Conservation (phyloP, 116 monocot species). For the Thalassia testudinum region DNA sequence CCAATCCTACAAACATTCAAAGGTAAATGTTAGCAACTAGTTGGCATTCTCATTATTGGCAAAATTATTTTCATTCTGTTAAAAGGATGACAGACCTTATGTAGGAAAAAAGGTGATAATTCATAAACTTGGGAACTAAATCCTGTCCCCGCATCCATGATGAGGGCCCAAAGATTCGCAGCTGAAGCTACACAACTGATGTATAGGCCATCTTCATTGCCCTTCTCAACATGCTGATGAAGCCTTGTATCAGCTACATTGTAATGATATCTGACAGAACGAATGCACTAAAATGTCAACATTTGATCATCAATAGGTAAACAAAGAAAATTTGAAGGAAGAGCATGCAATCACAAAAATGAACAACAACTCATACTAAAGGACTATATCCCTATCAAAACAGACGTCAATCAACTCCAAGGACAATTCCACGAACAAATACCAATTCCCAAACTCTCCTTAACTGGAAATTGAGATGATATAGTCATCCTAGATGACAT, state of each 20-base stretch:
- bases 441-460: too few species aligned
- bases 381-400: too few species aligned
- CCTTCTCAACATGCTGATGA: constrained; percentile 83
- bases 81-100: constrained; percentile 40
- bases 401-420: too few species aligned
- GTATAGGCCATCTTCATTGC: constrained; percentile 81
- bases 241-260: constrained; percentile 83
- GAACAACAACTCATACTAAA: too few species aligned
- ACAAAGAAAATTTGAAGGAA: too few species aligned
- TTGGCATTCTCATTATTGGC: not conserved
- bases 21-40: not conserved
- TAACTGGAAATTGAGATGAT: too few species aligned
- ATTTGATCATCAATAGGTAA: too few species aligned
- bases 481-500: too few species aligned
- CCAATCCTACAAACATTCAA: constrained; percentile 35
- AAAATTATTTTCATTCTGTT: not conserved
- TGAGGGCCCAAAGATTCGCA: constrained; percentile 89
- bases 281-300: too few species aligned
- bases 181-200: constrained; percentile 88
- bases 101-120: constrained; percentile 77
- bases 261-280: constrained; percentile 62
- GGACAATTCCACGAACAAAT: too few species aligned
- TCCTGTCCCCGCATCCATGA: constrained; percentile 19
- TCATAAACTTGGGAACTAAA: constrained; percentile 88
- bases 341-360: too few species aligned